Percentiles rank a stretch among this genome's conserved stretches.
Conservation (phyloP, 2,329 filamentous ascomycete species). For the Aspergillus sojae region DNA sequence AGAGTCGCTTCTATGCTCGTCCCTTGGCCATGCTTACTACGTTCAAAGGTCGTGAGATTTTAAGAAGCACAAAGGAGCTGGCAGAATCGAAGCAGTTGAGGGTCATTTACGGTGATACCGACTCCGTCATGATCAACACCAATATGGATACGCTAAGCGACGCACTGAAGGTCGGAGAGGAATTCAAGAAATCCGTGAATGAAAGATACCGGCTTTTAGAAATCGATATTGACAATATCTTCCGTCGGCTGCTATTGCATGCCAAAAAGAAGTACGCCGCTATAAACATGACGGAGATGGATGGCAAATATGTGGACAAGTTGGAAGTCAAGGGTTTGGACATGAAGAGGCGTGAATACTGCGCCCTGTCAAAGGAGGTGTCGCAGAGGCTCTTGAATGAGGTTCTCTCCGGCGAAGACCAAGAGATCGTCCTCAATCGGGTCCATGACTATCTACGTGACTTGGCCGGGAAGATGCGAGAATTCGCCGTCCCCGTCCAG, state of each 20-base stretch:
- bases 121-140: slow-evolving; percentile 99
- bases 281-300: slow-evolving; percentile 85
- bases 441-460: slow-evolving; percentile 93
- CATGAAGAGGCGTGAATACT: slow-evolving; percentile 97
- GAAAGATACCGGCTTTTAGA: slow-evolving; percentile 89
- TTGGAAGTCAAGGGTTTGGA: slow-evolving; percentile 98
- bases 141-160: slow-evolving; percentile 92
- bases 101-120: slow-evolving; percentile 98
- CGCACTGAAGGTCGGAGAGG: slow-evolving; percentile 85
- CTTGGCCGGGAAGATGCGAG: slow-evolving; percentile 83
- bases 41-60: slow-evolving; percentile 95
- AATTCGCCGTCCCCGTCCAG: slow-evolving; percentile 69
- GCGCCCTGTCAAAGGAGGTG: slow-evolving; percentile 90
- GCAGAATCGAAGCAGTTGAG: slow-evolving; percentile 88
- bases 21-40: slow-evolving; percentile 95
- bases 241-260: slow-evolving; percentile 87
- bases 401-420: slow-evolving; percentile 89
- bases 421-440: slow-evolving; percentile 81
- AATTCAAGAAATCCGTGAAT: slow-evolving; percentile 95
- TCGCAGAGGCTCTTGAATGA: slow-evolving; percentile 89
- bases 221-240: slow-evolving; percentile 98
- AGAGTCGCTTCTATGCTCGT: slow-evolving; percentile 94
- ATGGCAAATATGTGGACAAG: slow-evolving; percentile 89
- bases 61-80: slow-evolving; percentile 91
- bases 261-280: slow-evolving; percentile 99